Conservation (phyloP, 805 yeast species). For the Metahyphopichia silvanorum region DNA sequence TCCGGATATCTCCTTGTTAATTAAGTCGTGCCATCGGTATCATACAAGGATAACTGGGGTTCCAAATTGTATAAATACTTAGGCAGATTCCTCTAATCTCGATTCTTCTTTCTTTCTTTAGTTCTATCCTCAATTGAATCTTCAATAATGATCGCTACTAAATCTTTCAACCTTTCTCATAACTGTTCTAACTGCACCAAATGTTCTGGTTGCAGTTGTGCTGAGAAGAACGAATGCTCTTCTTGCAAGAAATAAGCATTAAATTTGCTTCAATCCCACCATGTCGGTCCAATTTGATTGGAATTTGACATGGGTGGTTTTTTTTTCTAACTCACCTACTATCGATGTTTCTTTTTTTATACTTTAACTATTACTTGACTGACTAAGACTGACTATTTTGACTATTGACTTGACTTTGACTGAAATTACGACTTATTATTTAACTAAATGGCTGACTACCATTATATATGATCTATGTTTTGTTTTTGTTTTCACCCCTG, state of each 20-base stretch:
- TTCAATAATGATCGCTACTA: neutral
- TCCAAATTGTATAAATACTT: neutral
- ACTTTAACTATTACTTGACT: neutral
- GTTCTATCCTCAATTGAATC: neutral
- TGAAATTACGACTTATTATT: too few species aligned
- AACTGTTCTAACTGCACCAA: constrained; percentile 1
- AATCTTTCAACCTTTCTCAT: constrained; percentile 1
- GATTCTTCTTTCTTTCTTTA: too few species aligned
- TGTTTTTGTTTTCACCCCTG: too few species aligned
- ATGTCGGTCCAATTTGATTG: too few species aligned
- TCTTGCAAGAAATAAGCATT: neutral
- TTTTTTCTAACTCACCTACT: neutral
- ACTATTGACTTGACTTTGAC: constrained; percentile 1
- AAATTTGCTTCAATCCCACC: too few species aligned
- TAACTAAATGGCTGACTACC: too few species aligned
- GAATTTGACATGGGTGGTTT: neutral
- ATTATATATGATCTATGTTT: too few species aligned
- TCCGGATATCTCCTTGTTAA: neutral
- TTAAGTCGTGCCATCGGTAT: neutral
- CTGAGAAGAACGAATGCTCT: neutral
- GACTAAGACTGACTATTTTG: neutral
- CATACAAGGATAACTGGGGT: neutral
- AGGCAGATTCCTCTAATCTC: neutral
- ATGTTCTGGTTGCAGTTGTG: constrained; percentile 1
- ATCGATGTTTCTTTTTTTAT: too few species aligned